Percentiles rank a stretch among this genome's conserved stretches.
Evolutionary conservation across 257 asterid species (phyloP).

Genomic region (Ajuga chamaepitys): DNA sequence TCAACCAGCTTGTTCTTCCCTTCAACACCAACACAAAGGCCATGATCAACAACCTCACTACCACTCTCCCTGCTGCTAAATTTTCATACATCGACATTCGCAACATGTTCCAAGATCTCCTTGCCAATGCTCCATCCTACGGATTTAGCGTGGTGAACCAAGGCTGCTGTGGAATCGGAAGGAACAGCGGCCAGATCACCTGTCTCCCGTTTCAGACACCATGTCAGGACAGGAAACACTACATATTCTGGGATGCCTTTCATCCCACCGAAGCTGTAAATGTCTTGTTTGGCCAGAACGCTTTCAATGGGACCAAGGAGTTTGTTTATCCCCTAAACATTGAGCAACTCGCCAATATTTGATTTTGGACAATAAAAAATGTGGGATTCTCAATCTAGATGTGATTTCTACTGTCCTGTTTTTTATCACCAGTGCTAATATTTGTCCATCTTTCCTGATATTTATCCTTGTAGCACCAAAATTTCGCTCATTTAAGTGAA

Average conservation of each 20-base stretch:
- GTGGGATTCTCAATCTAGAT: neutral
- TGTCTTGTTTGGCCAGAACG: constrained; percentile 50
- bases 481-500: neutral
- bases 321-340: constrained; percentile 62
- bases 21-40: constrained; percentile 53
- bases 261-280: constrained; percentile 88
- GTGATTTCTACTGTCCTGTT: neutral
- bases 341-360: constrained; percentile 56
- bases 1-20: constrained; percentile 58
- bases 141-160: constrained; percentile 62
- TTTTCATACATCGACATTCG: constrained; percentile 54
- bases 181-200: constrained; percentile 76
- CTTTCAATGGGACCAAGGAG: constrained; percentile 45
- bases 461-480: neutral
- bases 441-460: neutral
- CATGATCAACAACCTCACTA: constrained; percentile 50
- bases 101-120: constrained; percentile 64
- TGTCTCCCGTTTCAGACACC: constrained; percentile 82
- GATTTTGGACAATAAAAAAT: neutral
- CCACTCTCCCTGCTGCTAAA: constrained; percentile 45
- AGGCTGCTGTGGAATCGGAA: constrained; percentile 86
- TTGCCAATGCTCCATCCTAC: constrained; percentile 49
- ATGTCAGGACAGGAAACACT: constrained; percentile 48
- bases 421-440: neutral
- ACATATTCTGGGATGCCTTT: constrained; percentile 86